Percentiles rank a stretch among this genome's conserved stretches.
These are phyloP conservation scores for Sclerotiophoma versabilis DNA, from an alignment of 2,329 filamentous ascomycete species.

Conservation along the genomic window DNA sequence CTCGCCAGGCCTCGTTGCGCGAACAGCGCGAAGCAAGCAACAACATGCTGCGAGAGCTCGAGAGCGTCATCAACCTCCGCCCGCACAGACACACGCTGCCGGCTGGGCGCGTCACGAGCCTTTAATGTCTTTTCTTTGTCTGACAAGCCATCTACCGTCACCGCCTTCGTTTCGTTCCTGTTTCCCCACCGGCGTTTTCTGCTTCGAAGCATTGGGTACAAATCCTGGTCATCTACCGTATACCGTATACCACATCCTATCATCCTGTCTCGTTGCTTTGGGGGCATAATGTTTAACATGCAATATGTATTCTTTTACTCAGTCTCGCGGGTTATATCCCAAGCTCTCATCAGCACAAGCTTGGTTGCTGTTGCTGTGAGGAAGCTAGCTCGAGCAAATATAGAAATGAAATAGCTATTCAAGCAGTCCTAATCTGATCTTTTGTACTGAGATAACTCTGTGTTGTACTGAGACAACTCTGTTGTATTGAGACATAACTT, in stretches of 20 bases:
- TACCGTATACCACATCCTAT: slow-evolving; percentile 8
- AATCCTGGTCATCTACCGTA: slow-evolving; percentile 2
- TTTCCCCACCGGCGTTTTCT: slow-evolving; percentile 1
- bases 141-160: not conserved
- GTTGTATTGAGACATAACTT: too few relatives aligned
- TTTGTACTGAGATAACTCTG: too few relatives aligned
- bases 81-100: slow-evolving; percentile 36
- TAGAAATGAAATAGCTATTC: too few relatives aligned
- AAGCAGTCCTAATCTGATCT: too few relatives aligned
- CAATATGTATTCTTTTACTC: not conserved
- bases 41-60: slow-evolving; percentile 90
- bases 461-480: too few relatives aligned
- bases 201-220: not conserved
- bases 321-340: slow-evolving; percentile 3
- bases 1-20: slow-evolving; percentile 72
- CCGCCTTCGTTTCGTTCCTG: not conserved
- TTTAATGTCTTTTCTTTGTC: slow-evolving; percentile 30
- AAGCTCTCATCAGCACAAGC: slow-evolving; percentile 9
- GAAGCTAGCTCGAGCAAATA: slow-evolving; percentile 7
- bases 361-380: slow-evolving; percentile 7
- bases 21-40: slow-evolving; percentile 82
- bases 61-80: slow-evolving; percentile 74
- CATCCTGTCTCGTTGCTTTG: slow-evolving; percentile 1
- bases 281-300: slow-evolving; percentile 9
- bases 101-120: slow-evolving; percentile 42